Percentiles rank a stretch among this genome's conserved stretches.
These are phyloP conservation scores for Sporothrix protearum DNA, from an alignment of 2,329 filamentous ascomycete genomes.

Conservation along the genomic window DNA sequence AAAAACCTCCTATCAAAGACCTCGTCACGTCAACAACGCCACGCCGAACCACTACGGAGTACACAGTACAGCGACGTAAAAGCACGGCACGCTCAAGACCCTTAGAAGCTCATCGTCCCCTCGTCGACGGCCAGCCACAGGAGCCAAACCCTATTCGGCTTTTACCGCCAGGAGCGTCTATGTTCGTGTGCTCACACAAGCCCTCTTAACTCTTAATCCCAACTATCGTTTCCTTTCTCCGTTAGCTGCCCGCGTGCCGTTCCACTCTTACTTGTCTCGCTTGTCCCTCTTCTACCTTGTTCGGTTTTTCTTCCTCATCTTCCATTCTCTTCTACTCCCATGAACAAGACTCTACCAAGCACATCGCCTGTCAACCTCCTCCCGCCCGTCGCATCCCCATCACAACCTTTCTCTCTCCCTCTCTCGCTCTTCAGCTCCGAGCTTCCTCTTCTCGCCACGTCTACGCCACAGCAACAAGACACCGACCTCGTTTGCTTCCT, in stretches of 20 bases:
- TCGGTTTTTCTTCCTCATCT: neutral
- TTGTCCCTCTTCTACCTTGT: neutral
- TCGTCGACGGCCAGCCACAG: neutral
- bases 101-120: neutral
- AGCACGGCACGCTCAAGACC: neutral
- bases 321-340: neutral
- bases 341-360: neutral
- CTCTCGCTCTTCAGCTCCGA: neutral
- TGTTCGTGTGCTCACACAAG: neutral
- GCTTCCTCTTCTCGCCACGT: neutral
- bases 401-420: neutral
- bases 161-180: constrained; percentile 1
- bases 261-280: constrained; percentile 6
- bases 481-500: neutral
- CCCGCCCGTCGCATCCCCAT: neutral
- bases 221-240: neutral
- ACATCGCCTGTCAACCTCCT: neutral
- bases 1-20: constrained; percentile 10
- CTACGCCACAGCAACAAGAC: neutral
- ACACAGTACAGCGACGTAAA: neutral
- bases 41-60: neutral
- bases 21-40: neutral
- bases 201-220: neutral
- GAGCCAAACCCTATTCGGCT: constrained; percentile 19
- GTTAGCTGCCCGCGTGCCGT: constrained; percentile 18